phyloP scores from a whole-genome alignment of 805 yeast species.

The Candida nanaspora region DNA sequence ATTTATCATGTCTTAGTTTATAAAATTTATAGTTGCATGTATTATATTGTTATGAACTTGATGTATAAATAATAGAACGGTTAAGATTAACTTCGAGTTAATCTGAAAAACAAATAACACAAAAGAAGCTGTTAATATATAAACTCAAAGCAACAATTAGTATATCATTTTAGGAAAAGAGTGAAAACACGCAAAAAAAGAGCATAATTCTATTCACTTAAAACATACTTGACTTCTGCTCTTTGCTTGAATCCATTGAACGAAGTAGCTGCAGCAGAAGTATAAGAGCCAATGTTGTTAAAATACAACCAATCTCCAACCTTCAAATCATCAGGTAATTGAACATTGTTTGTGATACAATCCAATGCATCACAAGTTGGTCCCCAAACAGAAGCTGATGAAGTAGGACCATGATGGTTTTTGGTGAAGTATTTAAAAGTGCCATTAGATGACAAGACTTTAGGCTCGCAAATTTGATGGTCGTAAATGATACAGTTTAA shows the following conservation, averaged over 20 bases:
- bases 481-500: conserved; percentile 90
- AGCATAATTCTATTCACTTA: conserved; percentile 16
- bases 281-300: conserved; percentile 82
- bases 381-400: conserved; percentile 79
- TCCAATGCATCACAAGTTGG: conserved; percentile 98
- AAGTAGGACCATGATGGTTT: conserved; percentile 1
- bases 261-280: conserved; percentile 83
- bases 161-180: too few relatives aligned
- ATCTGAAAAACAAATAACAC: too few relatives aligned
- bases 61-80: too few relatives aligned
- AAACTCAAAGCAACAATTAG: too few relatives aligned
- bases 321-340: conserved; percentile 50
- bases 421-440: conserved; percentile 19
- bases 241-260: conserved; percentile 80
- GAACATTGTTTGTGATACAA: conserved; percentile 52
- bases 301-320: conserved; percentile 94
- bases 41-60: too few relatives aligned
- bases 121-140: too few relatives aligned
- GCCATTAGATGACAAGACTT: conserved; percentile 51
- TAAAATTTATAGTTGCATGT: too few relatives aligned
- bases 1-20: too few relatives aligned
- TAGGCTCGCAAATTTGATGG: conserved; percentile 75
- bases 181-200: too few relatives aligned
- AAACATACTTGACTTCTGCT: conserved; percentile 58
- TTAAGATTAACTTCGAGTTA: too few relatives aligned